Evolutionary conservation across 148 eudicot genomes (phyloP), one percentile per base, ranked within the genome.

Genomic region (Fagopyrum esculentum): DNA sequence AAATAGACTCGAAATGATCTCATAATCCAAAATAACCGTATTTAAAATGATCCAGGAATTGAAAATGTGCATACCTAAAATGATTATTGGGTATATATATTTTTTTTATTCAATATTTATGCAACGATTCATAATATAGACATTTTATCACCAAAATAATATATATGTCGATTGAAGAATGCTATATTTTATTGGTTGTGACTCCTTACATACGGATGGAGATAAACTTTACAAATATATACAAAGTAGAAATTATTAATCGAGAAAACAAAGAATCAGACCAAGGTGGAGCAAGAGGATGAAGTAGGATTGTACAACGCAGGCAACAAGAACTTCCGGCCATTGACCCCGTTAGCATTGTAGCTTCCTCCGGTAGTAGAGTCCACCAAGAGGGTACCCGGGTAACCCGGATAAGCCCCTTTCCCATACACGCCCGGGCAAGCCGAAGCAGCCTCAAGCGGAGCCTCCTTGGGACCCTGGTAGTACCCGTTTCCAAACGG

Each of bases 321-420:
- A 16, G 92, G 92, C 29, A 89, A 63, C 81, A 89, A 69, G 70
- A 78, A 89, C 51, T 89, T 86, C 81, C 88, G 77, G 4, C 83
- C 87, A 43, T 86, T 83, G 2, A 76, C 81, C 22, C 89, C 92
- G 47, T 86, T 82, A 0, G 89, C 92, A 77, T 88, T 88, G 5
- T 88, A 86, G 63, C 88, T 88, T 0, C 84, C 89, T 15, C 92
- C 88, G 3, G 71, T 75, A 0, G 80, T 77, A 0, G 74, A 16
- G 22, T 86, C 92, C 72, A 86, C 84, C 72, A 88, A 40, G 43
- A 88, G 60, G 35, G 82, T 64, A 43, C 92, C 92, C 0, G 92
- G 83, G 55, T 86, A 86, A 0, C 92, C 92, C 30, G 92, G 92
- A 68, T 88, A 88, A 0, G 88, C 88, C 51, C 89, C 89, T 5